Conservation (phyloP, 352 stramenopile species). For the Phytopythium kandeliae region DNA sequence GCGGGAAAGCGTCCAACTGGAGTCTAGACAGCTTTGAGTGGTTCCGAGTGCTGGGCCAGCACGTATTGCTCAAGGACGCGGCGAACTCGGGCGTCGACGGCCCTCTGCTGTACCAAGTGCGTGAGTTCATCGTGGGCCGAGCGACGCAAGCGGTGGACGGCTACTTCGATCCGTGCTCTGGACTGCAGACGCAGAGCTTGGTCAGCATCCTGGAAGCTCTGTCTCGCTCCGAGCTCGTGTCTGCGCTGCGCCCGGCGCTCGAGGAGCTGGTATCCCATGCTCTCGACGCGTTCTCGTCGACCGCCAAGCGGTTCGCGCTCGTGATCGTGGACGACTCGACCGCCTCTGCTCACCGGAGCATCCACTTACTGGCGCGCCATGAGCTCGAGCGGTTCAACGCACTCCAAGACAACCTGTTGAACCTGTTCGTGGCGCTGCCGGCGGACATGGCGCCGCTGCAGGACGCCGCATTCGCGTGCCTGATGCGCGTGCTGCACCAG, state of each 20-base stretch:
- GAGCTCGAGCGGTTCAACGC: slow-evolving; percentile 39
- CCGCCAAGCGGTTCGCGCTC: slow-evolving; percentile 38
- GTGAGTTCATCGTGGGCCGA: slow-evolving; percentile 48
- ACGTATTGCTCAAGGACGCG: slow-evolving; percentile 11
- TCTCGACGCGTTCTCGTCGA: slow-evolving; percentile 20
- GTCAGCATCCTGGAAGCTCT: slow-evolving; percentile 50
- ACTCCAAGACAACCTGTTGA: slow-evolving; percentile 64
- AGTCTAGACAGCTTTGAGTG: slow-evolving; percentile 40
- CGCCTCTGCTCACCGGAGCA: slow-evolving; percentile 3
- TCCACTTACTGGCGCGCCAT: slow-evolving; percentile 27
- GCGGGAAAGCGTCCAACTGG: slow-evolving; percentile 13
- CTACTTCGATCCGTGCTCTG: slow-evolving; percentile 60
- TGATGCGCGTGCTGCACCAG: slow-evolving; percentile 62
- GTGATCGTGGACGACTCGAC: slow-evolving; percentile 26
- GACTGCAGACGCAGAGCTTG: slow-evolving; percentile 47
- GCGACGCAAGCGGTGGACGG: slow-evolving; percentile 19
- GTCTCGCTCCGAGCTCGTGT: slow-evolving; percentile 16
- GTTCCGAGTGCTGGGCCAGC: slow-evolving; percentile 39
- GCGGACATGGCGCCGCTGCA: slow-evolving; percentile 15
- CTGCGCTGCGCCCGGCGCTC: slow-evolving; percentile 21
- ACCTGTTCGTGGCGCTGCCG: slow-evolving; percentile 52
- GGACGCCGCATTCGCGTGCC: slow-evolving; percentile 33
- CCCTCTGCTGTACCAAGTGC: slow-evolving; percentile 33
- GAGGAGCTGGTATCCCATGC: slow-evolving; percentile 20
- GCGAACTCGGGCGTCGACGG: slow-evolving; percentile 11